Evolutionary conservation across 352 stramenopile genomes (phyloP).

Genomic region (Globisporangium barbulae): DNA sequence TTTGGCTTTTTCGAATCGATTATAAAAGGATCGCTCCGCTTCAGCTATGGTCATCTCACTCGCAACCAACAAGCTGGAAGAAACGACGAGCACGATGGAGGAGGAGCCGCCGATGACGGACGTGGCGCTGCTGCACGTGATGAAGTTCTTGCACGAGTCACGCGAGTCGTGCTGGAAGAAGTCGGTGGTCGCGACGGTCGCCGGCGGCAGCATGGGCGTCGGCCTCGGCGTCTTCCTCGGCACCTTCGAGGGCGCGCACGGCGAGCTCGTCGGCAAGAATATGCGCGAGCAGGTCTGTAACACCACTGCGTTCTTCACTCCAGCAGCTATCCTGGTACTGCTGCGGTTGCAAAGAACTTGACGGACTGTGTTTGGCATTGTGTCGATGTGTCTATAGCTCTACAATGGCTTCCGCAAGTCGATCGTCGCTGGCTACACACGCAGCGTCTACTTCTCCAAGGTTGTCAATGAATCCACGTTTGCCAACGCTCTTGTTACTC

Average conservation of each 20-base stretch:
- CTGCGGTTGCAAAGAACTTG: not conserved
- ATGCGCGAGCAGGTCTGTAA: constrained; percentile 75
- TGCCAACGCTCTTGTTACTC: not conserved
- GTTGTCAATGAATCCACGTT: constrained; percentile 16
- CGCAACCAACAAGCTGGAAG: not conserved
- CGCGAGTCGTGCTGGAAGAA: constrained; percentile 84
- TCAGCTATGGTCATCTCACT: not conserved
- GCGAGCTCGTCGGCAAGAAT: constrained; percentile 78
- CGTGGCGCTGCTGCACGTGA: constrained; percentile 36
- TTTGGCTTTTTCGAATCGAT: not conserved
- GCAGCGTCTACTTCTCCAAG: constrained; percentile 88
- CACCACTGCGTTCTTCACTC: not conserved
- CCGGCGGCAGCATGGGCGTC: constrained; percentile 72
- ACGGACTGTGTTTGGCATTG: not conserved
- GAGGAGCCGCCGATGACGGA: constrained; percentile 28
- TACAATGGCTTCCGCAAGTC: constrained; percentile 86
- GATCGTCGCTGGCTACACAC: constrained; percentile 66
- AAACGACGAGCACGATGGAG: constrained; percentile 18
- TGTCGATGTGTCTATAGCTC: constrained; percentile 35
- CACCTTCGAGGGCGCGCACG: constrained; percentile 85
- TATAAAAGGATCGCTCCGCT: not conserved
- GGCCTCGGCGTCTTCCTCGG: constrained; percentile 83
- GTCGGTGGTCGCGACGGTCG: constrained; percentile 70
- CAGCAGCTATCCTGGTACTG: no score
- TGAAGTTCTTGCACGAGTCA: constrained; percentile 79